Evolutionary conservation across 2,329 filamentous ascomycete species (phyloP).

Genomic region (Calonectria pseudoreteaudii): DNA sequence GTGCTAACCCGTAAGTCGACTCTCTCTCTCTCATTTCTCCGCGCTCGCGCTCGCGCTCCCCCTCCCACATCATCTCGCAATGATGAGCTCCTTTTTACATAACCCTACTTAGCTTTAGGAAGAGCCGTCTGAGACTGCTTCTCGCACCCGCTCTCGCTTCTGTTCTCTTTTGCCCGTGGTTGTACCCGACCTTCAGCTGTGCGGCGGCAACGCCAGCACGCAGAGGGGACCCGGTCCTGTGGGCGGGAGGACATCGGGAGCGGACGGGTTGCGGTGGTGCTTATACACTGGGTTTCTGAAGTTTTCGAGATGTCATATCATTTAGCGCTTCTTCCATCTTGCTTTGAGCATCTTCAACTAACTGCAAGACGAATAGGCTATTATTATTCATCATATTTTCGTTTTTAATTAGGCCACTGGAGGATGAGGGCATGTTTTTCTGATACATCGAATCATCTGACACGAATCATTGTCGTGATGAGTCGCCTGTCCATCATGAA

Average conservation of each 20-base stretch:
- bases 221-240: slow-evolving; percentile 32
- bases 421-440: background rate
- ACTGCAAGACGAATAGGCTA: slow-evolving; percentile 28
- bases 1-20: background rate
- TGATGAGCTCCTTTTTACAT: slow-evolving; percentile 56
- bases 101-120: slow-evolving; percentile 56
- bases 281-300: slow-evolving; percentile 61
- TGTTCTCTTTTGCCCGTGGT: slow-evolving; percentile 24
- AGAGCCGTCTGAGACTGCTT: slow-evolving; percentile 61
- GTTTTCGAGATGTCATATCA: slow-evolving; percentile 43
- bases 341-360: slow-evolving; percentile 22
- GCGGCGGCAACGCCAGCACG: slow-evolving; percentile 47
- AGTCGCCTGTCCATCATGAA: background rate
- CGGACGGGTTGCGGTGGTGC: slow-evolving; percentile 55
- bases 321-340: slow-evolving; percentile 11
- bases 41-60: background rate
- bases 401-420: background rate
- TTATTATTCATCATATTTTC: background rate
- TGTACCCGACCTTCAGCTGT: slow-evolving; percentile 45
- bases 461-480: slow-evolving; percentile 3
- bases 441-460: background rate
- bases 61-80: slow-evolving; percentile 41
- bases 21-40: background rate
- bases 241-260: slow-evolving; percentile 43
- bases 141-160: slow-evolving; percentile 36